phyloP scores from a whole-genome alignment of 345 rosid species.

The Gossypium bickii region DNA sequence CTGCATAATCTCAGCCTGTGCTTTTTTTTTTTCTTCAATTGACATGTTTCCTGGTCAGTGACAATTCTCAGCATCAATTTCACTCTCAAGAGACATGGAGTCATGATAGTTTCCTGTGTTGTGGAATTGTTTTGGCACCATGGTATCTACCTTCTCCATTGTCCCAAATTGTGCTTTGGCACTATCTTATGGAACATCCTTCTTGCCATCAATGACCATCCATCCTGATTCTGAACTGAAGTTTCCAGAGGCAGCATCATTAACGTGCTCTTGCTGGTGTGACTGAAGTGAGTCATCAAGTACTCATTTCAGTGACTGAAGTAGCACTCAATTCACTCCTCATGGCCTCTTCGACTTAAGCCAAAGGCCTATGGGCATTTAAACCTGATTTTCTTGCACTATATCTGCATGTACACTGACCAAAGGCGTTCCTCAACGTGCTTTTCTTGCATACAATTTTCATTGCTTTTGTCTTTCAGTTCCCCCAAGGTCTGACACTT shows the following conservation, averaged over 20 bases:
- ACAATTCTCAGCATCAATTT: constrained; percentile 70
- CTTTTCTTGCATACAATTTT: constrained; percentile 13
- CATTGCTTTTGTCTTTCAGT: constrained; percentile 6
- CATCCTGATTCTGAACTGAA: constrained; percentile 14
- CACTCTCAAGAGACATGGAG: constrained; percentile 50
- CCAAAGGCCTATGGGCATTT: no score
- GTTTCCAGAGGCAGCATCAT: constrained; percentile 12
- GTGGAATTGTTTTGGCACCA: constrained; percentile 7
- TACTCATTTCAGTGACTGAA: constrained; percentile 22
- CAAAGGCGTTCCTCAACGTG: constrained; percentile 7
- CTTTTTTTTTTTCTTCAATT: constrained; percentile 65
- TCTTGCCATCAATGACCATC: constrained; percentile 13
- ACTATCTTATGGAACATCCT: constrained; percentile 15
- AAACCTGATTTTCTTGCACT: no score
- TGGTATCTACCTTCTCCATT: constrained; percentile 1
- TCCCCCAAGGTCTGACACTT: constrained; percentile 9
- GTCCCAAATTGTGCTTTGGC: constrained; percentile 16
- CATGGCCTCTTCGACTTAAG: no score
- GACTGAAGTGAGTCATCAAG: constrained; percentile 19
- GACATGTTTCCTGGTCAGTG: constrained; percentile 62
- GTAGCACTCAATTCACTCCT: constrained; percentile 16
- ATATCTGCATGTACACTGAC: neutral
- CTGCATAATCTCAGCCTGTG: constrained; percentile 40
- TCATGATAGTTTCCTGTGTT: constrained; percentile 29
- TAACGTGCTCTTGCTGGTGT: constrained; percentile 13